Evolutionary conservation across 2,329 filamentous ascomycete species (phyloP).

Genomic region (Venturia nashicola): DNA sequence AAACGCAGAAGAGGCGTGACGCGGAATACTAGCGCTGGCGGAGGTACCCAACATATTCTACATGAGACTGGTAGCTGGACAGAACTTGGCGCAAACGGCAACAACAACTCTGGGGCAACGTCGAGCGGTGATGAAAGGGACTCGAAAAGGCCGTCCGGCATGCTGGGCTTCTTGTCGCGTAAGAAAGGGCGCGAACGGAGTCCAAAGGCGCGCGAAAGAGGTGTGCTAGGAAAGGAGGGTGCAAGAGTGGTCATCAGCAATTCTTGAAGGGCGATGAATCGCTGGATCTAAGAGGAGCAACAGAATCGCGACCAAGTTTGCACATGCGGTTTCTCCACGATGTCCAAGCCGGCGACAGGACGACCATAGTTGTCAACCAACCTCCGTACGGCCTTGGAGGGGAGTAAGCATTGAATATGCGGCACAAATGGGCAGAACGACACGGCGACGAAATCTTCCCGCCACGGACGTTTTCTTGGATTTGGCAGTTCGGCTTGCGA

Average conservation of each 20-base stretch:
- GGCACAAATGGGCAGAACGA: not conserved
- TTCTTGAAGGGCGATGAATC: not conserved
- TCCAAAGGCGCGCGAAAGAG: constrained; percentile 86
- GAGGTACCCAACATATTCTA: constrained; percentile 81
- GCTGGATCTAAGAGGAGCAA: not conserved
- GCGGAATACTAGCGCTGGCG: constrained; percentile 63
- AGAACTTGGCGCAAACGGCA: constrained; percentile 68
- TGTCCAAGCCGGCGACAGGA: not conserved
- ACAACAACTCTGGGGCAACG: constrained; percentile 40
- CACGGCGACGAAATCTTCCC: not conserved
- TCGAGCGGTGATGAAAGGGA: constrained; percentile 16
- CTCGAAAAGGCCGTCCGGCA: constrained; percentile 53
- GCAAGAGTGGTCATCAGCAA: constrained; percentile 30
- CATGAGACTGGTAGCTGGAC: constrained; percentile 87
- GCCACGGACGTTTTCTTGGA: not conserved
- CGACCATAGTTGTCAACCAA: not conserved
- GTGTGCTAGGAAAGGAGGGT: constrained; percentile 89
- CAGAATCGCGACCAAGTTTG: not conserved
- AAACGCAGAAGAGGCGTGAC: constrained; percentile 37
- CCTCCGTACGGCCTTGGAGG: not conserved
- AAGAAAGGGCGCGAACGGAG: constrained; percentile 86
- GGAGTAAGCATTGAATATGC: not conserved
- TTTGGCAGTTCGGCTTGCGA: not conserved
- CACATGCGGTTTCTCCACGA: not conserved
- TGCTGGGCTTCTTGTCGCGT: constrained; percentile 79